Evolutionary conservation across 2,329 filamentous ascomycete species (phyloP), one percentile per base, ranked within the genome.

Genomic region (Fusarium sororula): DNA sequence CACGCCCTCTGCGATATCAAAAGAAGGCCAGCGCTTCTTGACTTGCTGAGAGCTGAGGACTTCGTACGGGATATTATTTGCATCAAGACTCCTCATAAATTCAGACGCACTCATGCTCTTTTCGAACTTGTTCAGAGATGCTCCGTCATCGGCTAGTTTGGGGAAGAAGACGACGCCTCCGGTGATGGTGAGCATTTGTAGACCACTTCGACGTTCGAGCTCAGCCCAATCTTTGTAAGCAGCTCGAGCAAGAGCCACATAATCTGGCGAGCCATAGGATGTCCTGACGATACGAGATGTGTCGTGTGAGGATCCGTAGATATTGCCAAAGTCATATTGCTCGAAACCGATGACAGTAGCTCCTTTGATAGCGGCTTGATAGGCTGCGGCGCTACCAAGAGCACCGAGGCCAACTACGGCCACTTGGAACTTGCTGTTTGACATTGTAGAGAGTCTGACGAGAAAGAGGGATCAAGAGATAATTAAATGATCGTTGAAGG

Each of bases 171-270:
- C 75, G 1, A 78, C 54, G 4, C 76, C 76, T 0, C 76, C 76
- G 3, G 77, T 78, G 12, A 78, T 74, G 4, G 54, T 78, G 20
- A 74, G 41, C 63, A 78, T 61, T 32, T 74, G 53, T 5, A 68
- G 67, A 32, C 77, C 75, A 4, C 64, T 68, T 45, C 55, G 61
- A 18, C 42, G 61, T 30, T 78, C 77, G 3, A 78, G 63, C 5
- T 66, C 68, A 7, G 68, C 65, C 77, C 77, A 78, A 38, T 78
- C 77, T 24, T 71, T 68, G 39, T 79, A 78, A 14, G 77, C 77
- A 1, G 72, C 66, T 11, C 70, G 65, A 1, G 77, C 77, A 6
- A 79, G 73, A 0, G 75, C 66, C 0, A 78, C 77, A 17, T 79
- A 77, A 22, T 79, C 70, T 8, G 77, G 72, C 5, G 71, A 60